Evolutionary conservation across 2,329 filamentous ascomycete genomes (phyloP).

Genomic region (Paecilomyces fulvus): DNA sequence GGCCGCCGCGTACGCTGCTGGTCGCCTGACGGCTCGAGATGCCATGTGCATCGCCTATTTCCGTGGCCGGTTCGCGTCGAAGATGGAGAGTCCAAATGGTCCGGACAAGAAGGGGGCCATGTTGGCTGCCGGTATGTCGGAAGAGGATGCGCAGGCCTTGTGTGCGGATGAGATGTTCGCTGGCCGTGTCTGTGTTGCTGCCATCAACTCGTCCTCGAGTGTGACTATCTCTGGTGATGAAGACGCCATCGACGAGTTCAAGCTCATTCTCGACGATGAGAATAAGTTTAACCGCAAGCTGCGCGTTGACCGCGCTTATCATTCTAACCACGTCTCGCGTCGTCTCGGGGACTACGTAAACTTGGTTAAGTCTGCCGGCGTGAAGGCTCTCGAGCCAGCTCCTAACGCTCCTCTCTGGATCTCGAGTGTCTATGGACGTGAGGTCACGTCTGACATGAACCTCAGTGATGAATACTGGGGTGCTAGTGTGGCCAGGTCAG

Average conservation of each 20-base stretch:
- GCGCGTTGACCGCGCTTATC: constrained; percentile 37
- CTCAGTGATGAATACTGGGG: constrained; percentile 25
- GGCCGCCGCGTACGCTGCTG: constrained; percentile 43
- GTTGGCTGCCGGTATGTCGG: constrained; percentile 38
- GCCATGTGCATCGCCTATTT: constrained; percentile 42
- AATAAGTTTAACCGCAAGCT: constrained; percentile 33
- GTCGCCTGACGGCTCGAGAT: constrained; percentile 31
- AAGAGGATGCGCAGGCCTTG: constrained; percentile 27
- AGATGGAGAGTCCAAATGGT: constrained; percentile 1
- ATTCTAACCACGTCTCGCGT: constrained; percentile 30
- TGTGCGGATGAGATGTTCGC: constrained; percentile 17
- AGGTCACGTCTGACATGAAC: constrained; percentile 16
- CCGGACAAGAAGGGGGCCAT: constrained; percentile 32
- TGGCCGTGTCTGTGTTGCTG: constrained; percentile 23
- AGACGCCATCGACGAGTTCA: constrained; percentile 23
- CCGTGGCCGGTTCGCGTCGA: constrained; percentile 30
- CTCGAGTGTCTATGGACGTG: constrained; percentile 13
- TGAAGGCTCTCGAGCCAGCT: constrained; percentile 1
- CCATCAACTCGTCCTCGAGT: constrained; percentile 32
- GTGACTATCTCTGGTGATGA: constrained; percentile 40
- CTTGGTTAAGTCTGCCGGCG: constrained; percentile 6
- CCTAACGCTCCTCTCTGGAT: constrained; percentile 21
- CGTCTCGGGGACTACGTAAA: constrained; percentile 9
- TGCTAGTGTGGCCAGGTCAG: constrained; percentile 27
- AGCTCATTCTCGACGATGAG: constrained; percentile 22